A percentile compares a stretch with the other conserved stretches of the same genome.
These are phyloP conservation scores for Aspergillus versicolor DNA, from an alignment of 2,329 filamentous ascomycete species.

Conservation along the genomic window DNA sequence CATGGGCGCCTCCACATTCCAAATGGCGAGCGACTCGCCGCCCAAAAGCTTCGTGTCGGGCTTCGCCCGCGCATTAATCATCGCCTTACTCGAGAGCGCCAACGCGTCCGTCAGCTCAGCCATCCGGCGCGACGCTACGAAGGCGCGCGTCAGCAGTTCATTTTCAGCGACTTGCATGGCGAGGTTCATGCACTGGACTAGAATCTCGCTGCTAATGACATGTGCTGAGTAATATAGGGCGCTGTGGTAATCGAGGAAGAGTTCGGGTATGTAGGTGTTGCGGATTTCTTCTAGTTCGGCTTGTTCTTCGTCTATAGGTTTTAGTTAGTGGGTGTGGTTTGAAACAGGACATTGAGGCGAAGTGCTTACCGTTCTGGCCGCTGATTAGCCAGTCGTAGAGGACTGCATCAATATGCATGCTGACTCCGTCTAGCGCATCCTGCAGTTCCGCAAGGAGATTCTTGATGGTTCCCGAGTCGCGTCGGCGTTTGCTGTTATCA, in stretches of 20 bases:
- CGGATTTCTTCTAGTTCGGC: conserved; percentile 65
- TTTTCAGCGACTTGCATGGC: conserved; percentile 72
- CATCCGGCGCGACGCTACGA: conserved; percentile 66
- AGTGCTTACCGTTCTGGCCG: conserved; percentile 54
- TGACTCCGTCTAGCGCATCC: conserved; percentile 52
- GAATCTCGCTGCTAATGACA: conserved; percentile 69
- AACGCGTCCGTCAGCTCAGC: conserved; percentile 74
- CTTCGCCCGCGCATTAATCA: conserved; percentile 53
- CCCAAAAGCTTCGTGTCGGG: conserved; percentile 41
- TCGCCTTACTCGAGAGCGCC: conserved; percentile 72
- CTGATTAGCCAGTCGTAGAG: conserved; percentile 62
- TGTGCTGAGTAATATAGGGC: conserved; percentile 77
- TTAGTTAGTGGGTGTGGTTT: not conserved
- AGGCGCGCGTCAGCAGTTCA: conserved; percentile 64
- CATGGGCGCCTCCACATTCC: conserved; percentile 34
- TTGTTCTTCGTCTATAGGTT: conserved; percentile 52
- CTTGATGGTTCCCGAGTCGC: conserved; percentile 40
- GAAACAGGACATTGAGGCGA: too few species aligned
- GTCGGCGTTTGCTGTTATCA: conserved; percentile 37
- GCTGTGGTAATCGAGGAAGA: conserved; percentile 78
- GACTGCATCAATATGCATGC: conserved; percentile 62
- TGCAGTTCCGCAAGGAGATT: conserved; percentile 58
- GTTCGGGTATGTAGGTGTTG: conserved; percentile 78
- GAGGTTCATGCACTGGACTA: conserved; percentile 85
- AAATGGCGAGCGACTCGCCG: conserved; percentile 40